Evolutionary conservation across 371 early-diverging fungal genomes (phyloP).

Genomic region (Entomophthora muscae): DNA sequence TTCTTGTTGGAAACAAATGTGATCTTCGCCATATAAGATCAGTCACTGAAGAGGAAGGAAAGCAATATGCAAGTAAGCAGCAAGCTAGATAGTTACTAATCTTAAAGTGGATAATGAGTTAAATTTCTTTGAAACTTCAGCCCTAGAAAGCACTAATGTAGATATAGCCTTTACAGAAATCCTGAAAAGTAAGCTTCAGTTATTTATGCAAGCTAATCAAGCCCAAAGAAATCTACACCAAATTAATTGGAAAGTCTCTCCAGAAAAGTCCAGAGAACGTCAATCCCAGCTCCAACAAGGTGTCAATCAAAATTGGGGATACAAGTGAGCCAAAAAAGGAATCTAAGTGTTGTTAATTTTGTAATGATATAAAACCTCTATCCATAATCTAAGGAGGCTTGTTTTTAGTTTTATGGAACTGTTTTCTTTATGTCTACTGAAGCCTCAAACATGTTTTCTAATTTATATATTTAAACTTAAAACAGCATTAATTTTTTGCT

Average conservation of each 20-base stretch:
- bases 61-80: slow-evolving; percentile 75
- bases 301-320: not conserved
- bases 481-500: no score
- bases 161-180: slow-evolving; percentile 45
- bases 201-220: not conserved
- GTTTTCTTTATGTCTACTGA: no score
- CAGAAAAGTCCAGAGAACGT: not conserved
- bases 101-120: slow-evolving; percentile 28
- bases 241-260: not conserved
- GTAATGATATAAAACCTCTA: not conserved
- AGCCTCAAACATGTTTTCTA: no score
- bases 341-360: not conserved
- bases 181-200: slow-evolving; percentile 23
- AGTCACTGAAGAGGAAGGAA: slow-evolving; percentile 92
- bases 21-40: slow-evolving; percentile 92
- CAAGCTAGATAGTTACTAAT: slow-evolving; percentile 17
- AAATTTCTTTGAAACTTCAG: slow-evolving; percentile 53
- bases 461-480: no score
- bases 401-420: no score
- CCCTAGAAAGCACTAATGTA: slow-evolving; percentile 46
- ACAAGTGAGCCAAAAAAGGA: not conserved
- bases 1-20: slow-evolving; percentile 99
- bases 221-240: not conserved
- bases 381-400: no score
- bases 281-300: not conserved